Percentiles rank a stretch among this genome's conserved stretches.
These are phyloP conservation scores for Reutealis trisperma DNA, from an alignment of 345 rosid species.

Conservation along the genomic window DNA sequence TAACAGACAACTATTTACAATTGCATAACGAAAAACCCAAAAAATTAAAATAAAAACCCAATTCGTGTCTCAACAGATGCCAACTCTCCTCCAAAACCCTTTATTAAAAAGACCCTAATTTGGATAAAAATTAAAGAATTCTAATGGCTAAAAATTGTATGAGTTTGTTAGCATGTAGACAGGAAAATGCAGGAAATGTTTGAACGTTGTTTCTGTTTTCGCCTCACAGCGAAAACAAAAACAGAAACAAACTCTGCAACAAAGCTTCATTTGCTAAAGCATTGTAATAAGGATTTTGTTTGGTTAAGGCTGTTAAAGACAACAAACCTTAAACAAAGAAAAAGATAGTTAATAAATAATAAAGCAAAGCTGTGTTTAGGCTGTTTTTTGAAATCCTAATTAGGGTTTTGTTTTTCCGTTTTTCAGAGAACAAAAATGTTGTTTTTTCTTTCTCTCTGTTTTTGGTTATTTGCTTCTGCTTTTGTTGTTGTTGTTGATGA, in stretches of 20 bases:
- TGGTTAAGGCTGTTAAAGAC: neutral
- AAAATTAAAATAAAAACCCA: neutral
- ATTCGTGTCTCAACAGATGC: neutral
- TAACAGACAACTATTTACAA: neutral
- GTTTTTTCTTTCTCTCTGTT: too few species aligned
- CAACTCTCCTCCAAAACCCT: neutral
- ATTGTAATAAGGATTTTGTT: neutral
- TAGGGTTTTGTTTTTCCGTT: too few species aligned
- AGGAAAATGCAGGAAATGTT: neutral
- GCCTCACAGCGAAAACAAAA: neutral
- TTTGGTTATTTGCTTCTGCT: conserved; percentile 1
- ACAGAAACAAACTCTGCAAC: neutral
- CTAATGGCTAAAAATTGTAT: neutral
- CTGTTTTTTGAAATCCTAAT: too few species aligned
- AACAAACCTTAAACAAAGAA: neutral
- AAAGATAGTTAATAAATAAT: neutral
- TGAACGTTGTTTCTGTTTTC: neutral
- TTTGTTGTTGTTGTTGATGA: conserved; percentile 8
- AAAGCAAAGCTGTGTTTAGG: too few species aligned
- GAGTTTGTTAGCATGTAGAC: neutral
- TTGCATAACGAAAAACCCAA: neutral
- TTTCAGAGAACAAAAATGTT: neutral
- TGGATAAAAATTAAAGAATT: neutral
- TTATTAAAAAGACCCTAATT: neutral
- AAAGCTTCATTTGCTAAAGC: neutral